phyloP scores from a whole-genome alignment of 1,284 basidiomycete species.

The Ceratorhiza oryzae-sativae region DNA sequence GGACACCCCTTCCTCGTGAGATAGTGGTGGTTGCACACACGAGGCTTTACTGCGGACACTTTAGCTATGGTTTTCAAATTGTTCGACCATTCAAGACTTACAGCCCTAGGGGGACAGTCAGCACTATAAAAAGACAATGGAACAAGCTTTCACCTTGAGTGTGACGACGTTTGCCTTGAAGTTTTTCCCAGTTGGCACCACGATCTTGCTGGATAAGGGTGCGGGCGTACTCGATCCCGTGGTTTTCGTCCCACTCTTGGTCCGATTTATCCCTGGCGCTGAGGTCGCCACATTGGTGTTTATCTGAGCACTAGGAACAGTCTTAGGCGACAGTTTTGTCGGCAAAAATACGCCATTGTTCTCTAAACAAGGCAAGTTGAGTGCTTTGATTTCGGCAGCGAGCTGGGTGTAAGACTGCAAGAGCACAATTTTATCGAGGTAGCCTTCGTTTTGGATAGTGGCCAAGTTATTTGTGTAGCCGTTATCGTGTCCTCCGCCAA shows the following conservation, averaged over 20 bases:
- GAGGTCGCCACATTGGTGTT: constrained; percentile 4
- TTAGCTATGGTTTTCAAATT: not conserved
- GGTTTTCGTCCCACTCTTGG: constrained; percentile 1
- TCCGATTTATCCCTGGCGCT: constrained; percentile 24
- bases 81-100: not conserved
- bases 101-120: constrained; percentile 1
- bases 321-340: constrained; percentile 54
- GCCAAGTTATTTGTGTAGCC: constrained; percentile 70
- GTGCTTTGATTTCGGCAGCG: constrained; percentile 64
- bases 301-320: not conserved
- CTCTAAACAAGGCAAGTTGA: constrained; percentile 61
- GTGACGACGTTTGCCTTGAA: constrained; percentile 9
- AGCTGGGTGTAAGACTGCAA: constrained; percentile 68
- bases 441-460: constrained; percentile 69
- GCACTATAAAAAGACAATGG: not conserved
- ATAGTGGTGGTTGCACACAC: constrained; percentile 57
- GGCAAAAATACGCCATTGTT: constrained; percentile 69
- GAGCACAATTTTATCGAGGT: constrained; percentile 68
- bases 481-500: constrained; percentile 72
- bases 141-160: not conserved
- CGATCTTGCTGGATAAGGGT: not conserved
- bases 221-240: not conserved
- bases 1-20: constrained; percentile 50
- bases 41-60: constrained; percentile 51
- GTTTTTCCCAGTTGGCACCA: not conserved